Conservation (phyloP, 2,329 filamentous ascomycete species). For the Chaetomiaceae sp. region DNA sequence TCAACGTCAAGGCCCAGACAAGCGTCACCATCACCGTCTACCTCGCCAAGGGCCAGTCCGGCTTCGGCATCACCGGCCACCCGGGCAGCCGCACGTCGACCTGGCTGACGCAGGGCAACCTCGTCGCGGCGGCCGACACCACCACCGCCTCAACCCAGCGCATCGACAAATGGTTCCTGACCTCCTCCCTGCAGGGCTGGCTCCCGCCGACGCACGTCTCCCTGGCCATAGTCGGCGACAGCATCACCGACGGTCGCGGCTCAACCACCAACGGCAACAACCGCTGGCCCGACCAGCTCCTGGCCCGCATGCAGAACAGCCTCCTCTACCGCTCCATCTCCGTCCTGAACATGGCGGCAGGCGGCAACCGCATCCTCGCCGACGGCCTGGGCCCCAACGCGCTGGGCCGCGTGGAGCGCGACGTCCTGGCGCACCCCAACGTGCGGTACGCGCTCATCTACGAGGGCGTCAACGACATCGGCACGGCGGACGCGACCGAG, state of each 20-base stretch:
- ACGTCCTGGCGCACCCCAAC: slow-evolving; percentile 52
- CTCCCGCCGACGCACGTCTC: slow-evolving; percentile 36
- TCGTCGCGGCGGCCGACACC: slow-evolving; percentile 40
- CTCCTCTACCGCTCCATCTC: slow-evolving; percentile 25
- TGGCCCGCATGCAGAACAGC: slow-evolving; percentile 38
- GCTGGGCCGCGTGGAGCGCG: slow-evolving; percentile 52
- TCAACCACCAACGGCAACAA: slow-evolving; percentile 55
- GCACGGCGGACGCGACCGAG: slow-evolving; percentile 40
- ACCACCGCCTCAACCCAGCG: slow-evolving; percentile 19
- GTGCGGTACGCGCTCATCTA: slow-evolving; percentile 55
- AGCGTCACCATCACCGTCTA: slow-evolving; percentile 55
- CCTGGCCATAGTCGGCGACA: slow-evolving; percentile 59
- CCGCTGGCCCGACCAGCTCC: slow-evolving; percentile 41
- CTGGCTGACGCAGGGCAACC: slow-evolving; percentile 50
- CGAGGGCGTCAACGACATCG: slow-evolving; percentile 62
- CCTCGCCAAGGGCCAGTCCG: slow-evolving; percentile 49
- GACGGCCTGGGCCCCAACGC: slow-evolving; percentile 57
- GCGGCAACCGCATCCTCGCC: slow-evolving; percentile 56
- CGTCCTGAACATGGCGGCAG: slow-evolving; percentile 57
- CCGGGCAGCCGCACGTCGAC: slow-evolving; percentile 56
- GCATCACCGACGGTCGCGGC: slow-evolving; percentile 60
- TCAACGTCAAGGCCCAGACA: slow-evolving; percentile 43
- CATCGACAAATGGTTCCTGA: slow-evolving; percentile 53
- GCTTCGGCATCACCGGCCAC: slow-evolving; percentile 53
- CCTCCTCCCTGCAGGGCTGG: slow-evolving; percentile 54